Evolutionary conservation across 1,284 basidiomycete genomes (phyloP), one percentile per base, ranked within the genome.

Genomic region (Cutaneotrichosporon sp.): DNA sequence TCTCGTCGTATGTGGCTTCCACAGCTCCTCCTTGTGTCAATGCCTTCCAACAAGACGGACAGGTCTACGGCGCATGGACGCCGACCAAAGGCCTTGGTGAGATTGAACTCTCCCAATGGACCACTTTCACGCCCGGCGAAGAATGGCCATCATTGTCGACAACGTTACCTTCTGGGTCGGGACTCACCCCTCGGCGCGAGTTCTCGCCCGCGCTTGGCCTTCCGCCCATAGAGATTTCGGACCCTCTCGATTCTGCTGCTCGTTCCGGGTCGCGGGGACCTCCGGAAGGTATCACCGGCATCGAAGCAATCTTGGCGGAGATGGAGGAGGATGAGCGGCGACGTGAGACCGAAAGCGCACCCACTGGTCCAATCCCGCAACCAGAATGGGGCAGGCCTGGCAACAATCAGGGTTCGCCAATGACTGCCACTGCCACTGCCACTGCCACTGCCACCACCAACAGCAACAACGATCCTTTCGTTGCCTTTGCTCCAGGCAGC

Each of bases 311-410:
- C 10, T 49, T 72, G 6, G 66, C 69, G 3, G 55, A 59, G 26
- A 68, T 72, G 57, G 70, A 72, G 47, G 66, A 71, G 22, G 59
- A 55, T 5, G 53, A 61, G n/a, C 64, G 61, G 20, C 60, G 56
- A 38, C 42, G 63, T 26, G 60, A 55, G 16, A 47, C 50, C 3
- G 52, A 51, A 14, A 42, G 31, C 7, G 43, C 38, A 37, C 25
- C 42, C 27, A 31, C 25, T n/a, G 24, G 19, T 3, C 8, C 22
- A 5, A 22, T 24, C 45, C 19, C 22, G 8, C 45, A 46, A 20
- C 32, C 32, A 11, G 45, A 35, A 11, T 46, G 45, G 45, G 33
- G 32, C 33, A 29, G 24, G 26, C 11, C 35, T 5, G n/a, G 26
- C 24, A 41, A 24, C 38, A 24, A 22, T 3, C 38, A 41, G 14